Evolutionary conservation across 2,329 filamentous ascomycete species (phyloP), one percentile per base, ranked within the genome.

Genomic region (Calycina marina): DNA sequence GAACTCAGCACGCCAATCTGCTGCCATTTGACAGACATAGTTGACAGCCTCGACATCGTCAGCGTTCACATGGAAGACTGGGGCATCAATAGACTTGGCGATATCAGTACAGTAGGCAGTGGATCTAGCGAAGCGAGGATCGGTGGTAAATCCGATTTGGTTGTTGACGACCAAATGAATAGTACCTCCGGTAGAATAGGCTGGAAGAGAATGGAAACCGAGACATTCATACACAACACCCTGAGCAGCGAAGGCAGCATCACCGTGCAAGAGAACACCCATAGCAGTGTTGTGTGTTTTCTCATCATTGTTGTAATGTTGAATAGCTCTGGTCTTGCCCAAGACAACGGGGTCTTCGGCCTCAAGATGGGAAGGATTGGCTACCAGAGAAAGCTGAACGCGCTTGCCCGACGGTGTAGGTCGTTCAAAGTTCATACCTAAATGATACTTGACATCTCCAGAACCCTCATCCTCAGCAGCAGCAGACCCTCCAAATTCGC

Each of bases 381-480:
- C 90, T 39, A 98, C 90, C 31, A 98, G 74, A 40, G 90, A 98
- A 34, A 98, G 75, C 65, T 98, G 90, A n/a, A 98, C 90, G 43
- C 90, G 90, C 72, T 96, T 96, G 50, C 90, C 90, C 26, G 88
- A 96, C 37, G 90, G 90, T 6, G 90, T 98, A 34, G 90, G 90
- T 42, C 90, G 84, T 66, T 98, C 90, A 48, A 98, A 98, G 68
- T 98, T 98, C 90, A 98, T 98, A 55, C 90, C 90, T 51, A 98
- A 67, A 65, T 98, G 90, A 65, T 98, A 98, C 63, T 98, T 98
- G 60, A 98, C 90, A 57, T 98, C 90, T 50, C 90, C 90, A 37
- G 90, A 96, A 38, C 90, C 90, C 62, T 98, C 88, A 47, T 96
- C 90, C 47, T 82, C 80, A 34, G 83, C 82, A 53, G 83, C 84